These are phyloP conservation scores for Agrocybe pediades DNA, from an alignment of 768 basidiomycete species.

Conservation along the genomic window DNA sequence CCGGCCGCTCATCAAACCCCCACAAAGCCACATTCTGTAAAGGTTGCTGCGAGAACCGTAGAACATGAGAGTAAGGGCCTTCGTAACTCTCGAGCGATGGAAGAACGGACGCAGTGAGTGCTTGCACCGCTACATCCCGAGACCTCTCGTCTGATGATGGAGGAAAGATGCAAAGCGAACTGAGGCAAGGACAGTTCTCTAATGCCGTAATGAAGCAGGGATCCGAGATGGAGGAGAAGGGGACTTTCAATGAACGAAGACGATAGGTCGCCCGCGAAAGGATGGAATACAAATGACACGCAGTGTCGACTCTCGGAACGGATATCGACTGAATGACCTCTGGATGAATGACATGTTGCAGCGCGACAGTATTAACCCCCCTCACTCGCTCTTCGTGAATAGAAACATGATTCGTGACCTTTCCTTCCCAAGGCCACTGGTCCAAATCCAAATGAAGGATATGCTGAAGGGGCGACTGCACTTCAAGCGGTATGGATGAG, in stretches of 20 bases:
- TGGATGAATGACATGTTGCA: slow-evolving; percentile 29
- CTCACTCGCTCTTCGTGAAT: slow-evolving; percentile 30
- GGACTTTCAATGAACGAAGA: slow-evolving; percentile 18
- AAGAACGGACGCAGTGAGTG: slow-evolving; percentile 18
- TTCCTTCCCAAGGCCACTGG: slow-evolving; percentile 39
- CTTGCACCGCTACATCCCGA: slow-evolving; percentile 16
- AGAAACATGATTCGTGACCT: slow-evolving; percentile 32
- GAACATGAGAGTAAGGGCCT: slow-evolving; percentile 28
- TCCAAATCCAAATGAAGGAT: slow-evolving; percentile 33
- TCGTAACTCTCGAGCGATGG: slow-evolving; percentile 27
- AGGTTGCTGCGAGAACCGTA: slow-evolving; percentile 22
- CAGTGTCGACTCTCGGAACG: slow-evolving; percentile 33
- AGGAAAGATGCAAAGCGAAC: slow-evolving; percentile 31
- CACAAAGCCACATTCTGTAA: slow-evolving; percentile 25
- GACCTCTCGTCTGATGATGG: slow-evolving; percentile 25
- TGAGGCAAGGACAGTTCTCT: slow-evolving; percentile 27
- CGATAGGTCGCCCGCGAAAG: slow-evolving; percentile 14
- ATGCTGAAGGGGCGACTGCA: slow-evolving; percentile 9
- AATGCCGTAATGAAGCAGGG: slow-evolving; percentile 26
- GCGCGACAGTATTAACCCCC: slow-evolving; percentile 28
- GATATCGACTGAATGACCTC: slow-evolving; percentile 30
- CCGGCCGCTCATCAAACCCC: slow-evolving; percentile 29
- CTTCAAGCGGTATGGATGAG: slow-evolving; percentile 20
- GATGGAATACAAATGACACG: slow-evolving; percentile 26
- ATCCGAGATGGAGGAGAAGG: slow-evolving; percentile 26